Evolutionary conservation across 2,329 filamentous ascomycete species (phyloP).

Genomic region (Truncatella angustata): DNA sequence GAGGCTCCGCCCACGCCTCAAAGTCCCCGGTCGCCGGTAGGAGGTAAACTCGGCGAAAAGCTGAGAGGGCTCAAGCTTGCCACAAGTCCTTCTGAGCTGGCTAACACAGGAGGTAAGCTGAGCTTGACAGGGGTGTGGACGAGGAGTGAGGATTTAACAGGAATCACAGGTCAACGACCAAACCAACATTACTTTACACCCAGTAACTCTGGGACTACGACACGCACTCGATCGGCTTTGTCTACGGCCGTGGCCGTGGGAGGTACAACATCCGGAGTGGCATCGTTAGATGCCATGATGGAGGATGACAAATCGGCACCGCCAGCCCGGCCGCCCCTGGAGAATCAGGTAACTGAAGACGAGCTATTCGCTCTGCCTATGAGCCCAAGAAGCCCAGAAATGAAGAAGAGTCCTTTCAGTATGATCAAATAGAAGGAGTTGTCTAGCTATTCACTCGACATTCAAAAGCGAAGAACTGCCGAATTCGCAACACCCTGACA

Average conservation of each 20-base stretch:
- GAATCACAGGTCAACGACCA: constrained; percentile 14
- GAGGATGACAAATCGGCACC: constrained; percentile 28
- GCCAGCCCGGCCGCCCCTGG: constrained; percentile 19
- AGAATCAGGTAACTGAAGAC: constrained; percentile 62
- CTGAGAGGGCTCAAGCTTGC: constrained; percentile 75
- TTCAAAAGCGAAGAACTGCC: too few species aligned
- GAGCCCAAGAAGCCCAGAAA: constrained; percentile 82
- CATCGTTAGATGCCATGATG: constrained; percentile 40
- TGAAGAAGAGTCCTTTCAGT: constrained; percentile 79
- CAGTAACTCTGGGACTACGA: constrained; percentile 10
- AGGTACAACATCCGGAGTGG: constrained; percentile 19
- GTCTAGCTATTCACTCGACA: too few species aligned
- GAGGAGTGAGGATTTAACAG: not conserved
- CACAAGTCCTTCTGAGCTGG: constrained; percentile 67
- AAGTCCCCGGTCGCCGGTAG: constrained; percentile 63
- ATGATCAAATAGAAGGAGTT: constrained; percentile 32
- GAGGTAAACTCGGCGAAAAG: constrained; percentile 75
- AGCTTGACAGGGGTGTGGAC: not conserved
- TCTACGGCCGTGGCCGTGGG: not conserved
- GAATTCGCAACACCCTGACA: too few species aligned
- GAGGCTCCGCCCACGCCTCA: constrained; percentile 35
- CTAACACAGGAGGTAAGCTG: constrained; percentile 49
- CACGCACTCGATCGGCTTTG: constrained; percentile 6
- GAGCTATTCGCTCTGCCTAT: constrained; percentile 85
- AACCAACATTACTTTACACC: constrained; percentile 13